Evolutionary conservation across 352 stramenopile species (phyloP).

Genomic region (Aphanomyces euteiches): DNA sequence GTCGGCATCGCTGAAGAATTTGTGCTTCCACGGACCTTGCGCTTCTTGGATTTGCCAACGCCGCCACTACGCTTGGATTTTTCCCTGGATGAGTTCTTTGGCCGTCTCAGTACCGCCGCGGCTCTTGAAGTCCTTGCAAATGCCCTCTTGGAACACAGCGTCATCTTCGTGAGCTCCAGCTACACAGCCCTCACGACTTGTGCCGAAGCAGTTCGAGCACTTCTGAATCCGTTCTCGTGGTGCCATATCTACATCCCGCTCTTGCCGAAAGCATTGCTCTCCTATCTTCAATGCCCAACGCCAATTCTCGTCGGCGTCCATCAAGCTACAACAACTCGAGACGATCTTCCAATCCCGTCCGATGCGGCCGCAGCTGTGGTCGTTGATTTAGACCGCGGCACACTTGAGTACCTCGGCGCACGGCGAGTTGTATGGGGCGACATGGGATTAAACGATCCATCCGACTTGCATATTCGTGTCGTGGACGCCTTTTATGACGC

Average conservation of each 20-base stretch:
- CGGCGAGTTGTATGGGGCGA: constrained; percentile 54
- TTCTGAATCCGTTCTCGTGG: constrained; percentile 86
- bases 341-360: constrained; percentile 54
- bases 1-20: background rate
- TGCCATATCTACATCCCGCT: constrained; percentile 87
- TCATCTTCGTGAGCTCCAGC: constrained; percentile 80
- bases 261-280: constrained; percentile 76
- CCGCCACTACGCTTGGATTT: constrained; percentile 50
- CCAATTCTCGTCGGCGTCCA: constrained; percentile 86
- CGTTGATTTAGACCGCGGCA: constrained; percentile 62
- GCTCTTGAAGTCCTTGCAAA: constrained; percentile 74
- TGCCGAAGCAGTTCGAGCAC: constrained; percentile 75
- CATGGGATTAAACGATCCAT: constrained; percentile 49
- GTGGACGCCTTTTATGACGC: constrained; percentile 51
- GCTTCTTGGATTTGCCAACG: constrained; percentile 9
- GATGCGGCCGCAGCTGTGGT: constrained; percentile 69
- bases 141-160: constrained; percentile 80
- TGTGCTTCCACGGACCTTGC: too few relatives aligned
- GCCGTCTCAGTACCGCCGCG: constrained; percentile 60
- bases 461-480: constrained; percentile 45
- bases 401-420: constrained; percentile 64
- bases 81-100: constrained; percentile 60
- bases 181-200: constrained; percentile 79
- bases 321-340: constrained; percentile 54
- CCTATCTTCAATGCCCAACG: constrained; percentile 87